phyloP scores from a whole-genome alignment of 345 rosid species.

The Eucalyptus pauciflora region DNA sequence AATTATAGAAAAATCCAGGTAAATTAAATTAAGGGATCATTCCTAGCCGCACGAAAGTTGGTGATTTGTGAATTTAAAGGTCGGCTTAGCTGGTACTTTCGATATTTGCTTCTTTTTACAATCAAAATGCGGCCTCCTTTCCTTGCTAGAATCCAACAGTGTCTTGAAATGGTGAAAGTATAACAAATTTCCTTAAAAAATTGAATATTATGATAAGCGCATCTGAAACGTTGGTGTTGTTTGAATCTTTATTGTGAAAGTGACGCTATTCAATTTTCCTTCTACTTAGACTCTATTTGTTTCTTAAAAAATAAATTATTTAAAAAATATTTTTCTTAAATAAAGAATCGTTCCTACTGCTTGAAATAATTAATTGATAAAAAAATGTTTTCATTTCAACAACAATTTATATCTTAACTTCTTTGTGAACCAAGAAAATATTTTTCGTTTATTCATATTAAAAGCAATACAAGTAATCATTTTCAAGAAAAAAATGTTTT shows the following conservation, averaged over 20 bases:
- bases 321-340: too few relatives aligned
- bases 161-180: background rate
- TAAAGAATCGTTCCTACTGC: fast-evolving
- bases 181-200: background rate
- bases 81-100: background rate
- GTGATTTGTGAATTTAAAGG: background rate
- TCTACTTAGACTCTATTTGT: background rate
- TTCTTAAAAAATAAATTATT: fast-evolving
- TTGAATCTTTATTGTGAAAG: background rate
- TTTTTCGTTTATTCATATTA: too few relatives aligned
- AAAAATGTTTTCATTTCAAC: background rate
- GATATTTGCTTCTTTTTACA: background rate
- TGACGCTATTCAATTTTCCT: background rate
- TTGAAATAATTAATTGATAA: too few relatives aligned
- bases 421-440: fast-evolving
- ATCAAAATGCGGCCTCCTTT: background rate
- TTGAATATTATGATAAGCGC: background rate
- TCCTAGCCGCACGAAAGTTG: background rate
- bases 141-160: background rate
- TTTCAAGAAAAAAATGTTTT: background rate
- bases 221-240: background rate
- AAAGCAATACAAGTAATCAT: background rate
- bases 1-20: background rate
- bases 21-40: background rate
- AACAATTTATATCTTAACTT: background rate